phyloP scores from a whole-genome alignment of 805 yeast species.

The Cyberlindnera mississippiensis region DNA sequence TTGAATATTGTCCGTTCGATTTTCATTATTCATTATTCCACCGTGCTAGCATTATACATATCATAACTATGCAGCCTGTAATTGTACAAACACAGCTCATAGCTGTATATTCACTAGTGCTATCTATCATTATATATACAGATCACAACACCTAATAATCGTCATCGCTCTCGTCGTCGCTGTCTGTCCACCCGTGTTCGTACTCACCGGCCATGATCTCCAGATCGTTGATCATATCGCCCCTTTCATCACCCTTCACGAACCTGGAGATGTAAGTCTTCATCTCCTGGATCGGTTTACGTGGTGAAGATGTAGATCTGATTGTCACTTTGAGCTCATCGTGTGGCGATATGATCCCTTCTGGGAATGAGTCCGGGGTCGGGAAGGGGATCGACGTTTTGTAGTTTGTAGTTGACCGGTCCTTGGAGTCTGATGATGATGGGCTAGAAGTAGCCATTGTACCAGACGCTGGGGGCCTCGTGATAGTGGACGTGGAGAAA shows the following conservation, averaged over 20 bases:
- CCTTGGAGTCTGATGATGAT: slow-evolving; percentile 1
- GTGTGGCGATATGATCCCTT: slow-evolving; percentile 11
- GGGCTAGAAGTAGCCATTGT: not conserved
- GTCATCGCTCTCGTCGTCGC: slow-evolving; percentile 38
- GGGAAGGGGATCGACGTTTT: slow-evolving; percentile 13
- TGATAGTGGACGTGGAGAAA: slow-evolving; percentile 30
- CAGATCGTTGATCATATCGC: slow-evolving; percentile 48
- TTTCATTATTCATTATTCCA: no score
- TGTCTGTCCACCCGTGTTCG: slow-evolving; percentile 45
- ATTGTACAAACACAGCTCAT: no score
- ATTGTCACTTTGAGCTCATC: slow-evolving; percentile 22
- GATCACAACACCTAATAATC: slow-evolving; percentile 27
- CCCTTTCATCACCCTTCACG: slow-evolving; percentile 45
- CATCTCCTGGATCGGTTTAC: slow-evolving; percentile 21
- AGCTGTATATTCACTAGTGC: no score
- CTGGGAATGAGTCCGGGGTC: slow-evolving; percentile 34
- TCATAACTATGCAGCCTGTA: no score
- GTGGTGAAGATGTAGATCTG: slow-evolving; percentile 20
- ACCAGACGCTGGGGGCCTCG: slow-evolving; percentile 14
- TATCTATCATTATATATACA: no score
- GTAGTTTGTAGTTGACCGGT: slow-evolving; percentile 9
- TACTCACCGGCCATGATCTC: slow-evolving; percentile 43
- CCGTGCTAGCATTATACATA: no score
- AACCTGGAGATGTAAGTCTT: slow-evolving; percentile 29
- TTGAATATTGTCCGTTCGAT: no score